A percentile compares a stretch with the other conserved stretches of the same genome.
Conservation (phyloP, 495 filamentous ascomycete species). For the Trichocladium uniseriatum region DNA sequence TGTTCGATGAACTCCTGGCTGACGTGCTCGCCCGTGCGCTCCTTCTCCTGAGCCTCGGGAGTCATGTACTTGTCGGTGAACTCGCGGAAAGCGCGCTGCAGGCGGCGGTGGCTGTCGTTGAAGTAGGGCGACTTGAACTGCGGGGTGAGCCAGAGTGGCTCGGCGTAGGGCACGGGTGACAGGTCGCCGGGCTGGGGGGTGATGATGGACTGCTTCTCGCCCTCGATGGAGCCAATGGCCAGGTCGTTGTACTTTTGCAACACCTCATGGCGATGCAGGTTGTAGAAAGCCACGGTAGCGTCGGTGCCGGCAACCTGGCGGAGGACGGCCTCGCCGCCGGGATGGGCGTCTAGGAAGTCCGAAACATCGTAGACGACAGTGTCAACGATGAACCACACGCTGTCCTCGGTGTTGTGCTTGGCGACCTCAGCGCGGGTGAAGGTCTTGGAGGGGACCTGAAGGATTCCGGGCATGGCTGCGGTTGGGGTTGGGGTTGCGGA, state of each 20-base stretch:
- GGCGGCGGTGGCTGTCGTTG: constrained; percentile 60
- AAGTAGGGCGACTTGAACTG: constrained; percentile 77
- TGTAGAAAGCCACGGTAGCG: constrained; percentile 83
- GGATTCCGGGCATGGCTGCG: constrained; percentile 10
- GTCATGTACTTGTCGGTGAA: constrained; percentile 63
- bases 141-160: constrained; percentile 71
- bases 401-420: constrained; percentile 74
- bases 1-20: constrained; percentile 67
- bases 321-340: constrained; percentile 74
- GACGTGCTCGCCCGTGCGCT: constrained; percentile 64
- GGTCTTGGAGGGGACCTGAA: constrained; percentile 33
- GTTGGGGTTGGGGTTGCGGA: not conserved
- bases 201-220: constrained; percentile 66
- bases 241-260: constrained; percentile 65
- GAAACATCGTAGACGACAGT: constrained; percentile 87
- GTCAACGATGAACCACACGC: constrained; percentile 75
- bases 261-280: constrained; percentile 87
- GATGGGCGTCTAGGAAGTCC: constrained; percentile 86
- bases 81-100: constrained; percentile 63
- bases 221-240: constrained; percentile 65
- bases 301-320: constrained; percentile 77
- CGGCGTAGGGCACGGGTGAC: constrained; percentile 68
- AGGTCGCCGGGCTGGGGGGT: constrained; percentile 62
- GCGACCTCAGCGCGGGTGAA: constrained; percentile 70
- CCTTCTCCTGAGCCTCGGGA: constrained; percentile 71